These are phyloP conservation scores for Suillus paluster DNA, from an alignment of 768 basidiomycete genomes.

Conservation along the genomic window DNA sequence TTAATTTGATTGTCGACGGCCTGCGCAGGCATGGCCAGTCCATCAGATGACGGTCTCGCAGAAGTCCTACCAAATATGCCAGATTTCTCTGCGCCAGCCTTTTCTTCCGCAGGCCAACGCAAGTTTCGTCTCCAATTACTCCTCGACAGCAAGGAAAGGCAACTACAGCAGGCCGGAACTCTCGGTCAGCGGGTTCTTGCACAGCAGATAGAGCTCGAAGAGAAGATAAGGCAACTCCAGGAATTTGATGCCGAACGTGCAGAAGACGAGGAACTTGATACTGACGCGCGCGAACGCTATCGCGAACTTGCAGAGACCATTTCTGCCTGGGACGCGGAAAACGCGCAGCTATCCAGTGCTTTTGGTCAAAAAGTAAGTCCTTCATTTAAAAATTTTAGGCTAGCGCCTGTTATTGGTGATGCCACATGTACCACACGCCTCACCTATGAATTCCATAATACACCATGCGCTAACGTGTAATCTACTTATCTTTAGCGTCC, in stretches of 20 bases:
- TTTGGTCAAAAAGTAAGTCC: constrained; percentile 67
- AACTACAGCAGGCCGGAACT: constrained; percentile 88
- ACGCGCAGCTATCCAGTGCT: constrained; percentile 70
- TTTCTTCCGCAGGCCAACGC: constrained; percentile 61
- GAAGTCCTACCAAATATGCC: constrained; percentile 40
- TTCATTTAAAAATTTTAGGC: background rate
- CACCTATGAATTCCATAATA: background rate
- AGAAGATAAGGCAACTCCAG: constrained; percentile 82
- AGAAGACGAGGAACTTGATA: constrained; percentile 66
- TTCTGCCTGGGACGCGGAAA: constrained; percentile 78
- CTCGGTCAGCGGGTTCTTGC: constrained; percentile 93
- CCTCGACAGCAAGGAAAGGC: constrained; percentile 89
- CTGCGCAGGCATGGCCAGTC: constrained; percentile 42
- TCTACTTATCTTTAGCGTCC: constrained; percentile 37
- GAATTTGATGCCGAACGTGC: constrained; percentile 67
- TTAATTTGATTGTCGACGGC: constrained; percentile 17
- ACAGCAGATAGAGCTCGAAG: constrained; percentile 93
- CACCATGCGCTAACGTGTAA: constrained; percentile 15
- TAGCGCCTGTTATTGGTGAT: constrained; percentile 1
- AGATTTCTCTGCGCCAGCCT: constrained; percentile 44
- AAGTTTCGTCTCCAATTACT: constrained; percentile 68
- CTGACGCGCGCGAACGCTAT: constrained; percentile 73
- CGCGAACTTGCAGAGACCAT: constrained; percentile 78
- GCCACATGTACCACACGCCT: constrained; percentile 1
- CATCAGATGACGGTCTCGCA: constrained; percentile 42